Conservation (phyloP, 2,329 filamentous ascomycete genomes). For the Cercospora sp. region DNA sequence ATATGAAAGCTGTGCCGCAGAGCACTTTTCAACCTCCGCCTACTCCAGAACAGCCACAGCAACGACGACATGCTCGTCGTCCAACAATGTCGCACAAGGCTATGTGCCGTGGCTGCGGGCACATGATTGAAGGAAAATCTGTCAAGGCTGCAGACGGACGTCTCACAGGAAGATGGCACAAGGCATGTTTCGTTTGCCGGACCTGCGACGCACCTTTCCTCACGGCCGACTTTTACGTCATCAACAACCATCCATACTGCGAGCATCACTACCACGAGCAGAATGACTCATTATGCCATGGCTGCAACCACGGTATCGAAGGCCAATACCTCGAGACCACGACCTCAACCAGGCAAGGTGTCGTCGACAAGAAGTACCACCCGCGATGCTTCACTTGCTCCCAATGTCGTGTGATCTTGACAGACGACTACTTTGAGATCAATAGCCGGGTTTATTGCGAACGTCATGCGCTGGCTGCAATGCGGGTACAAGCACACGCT, state of each 20-base stretch:
- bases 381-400: conserved; percentile 81
- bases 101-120: conserved; percentile 77
- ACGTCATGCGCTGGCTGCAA: conserved; percentile 66
- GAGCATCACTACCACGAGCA: conserved; percentile 88
- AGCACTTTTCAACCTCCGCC: conserved; percentile 22
- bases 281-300: conserved; percentile 80
- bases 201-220: conserved; percentile 79
- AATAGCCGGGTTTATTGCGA: conserved; percentile 80
- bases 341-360: conserved; percentile 39
- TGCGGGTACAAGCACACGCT: conserved; percentile 34
- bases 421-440: conserved; percentile 89
- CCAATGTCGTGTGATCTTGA: conserved; percentile 71
- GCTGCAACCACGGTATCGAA: conserved; percentile 83
- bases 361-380: conserved; percentile 76
- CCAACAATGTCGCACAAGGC: conserved; percentile 53
- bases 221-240: conserved; percentile 89
- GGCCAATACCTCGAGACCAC: conserved; percentile 84
- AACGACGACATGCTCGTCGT: neutral
- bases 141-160: conserved; percentile 91
- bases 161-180: conserved; percentile 90
- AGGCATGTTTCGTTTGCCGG: conserved; percentile 87
- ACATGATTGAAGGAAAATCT: conserved; percentile 82
- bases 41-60: conserved; percentile 19
- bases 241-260: conserved; percentile 84
- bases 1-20: conserved; percentile 18